A percentile compares a stretch with the other conserved stretches of the same genome.
Conservation (phyloP, 2,329 filamentous ascomycete genomes). For the Fusarium bactridioides region DNA sequence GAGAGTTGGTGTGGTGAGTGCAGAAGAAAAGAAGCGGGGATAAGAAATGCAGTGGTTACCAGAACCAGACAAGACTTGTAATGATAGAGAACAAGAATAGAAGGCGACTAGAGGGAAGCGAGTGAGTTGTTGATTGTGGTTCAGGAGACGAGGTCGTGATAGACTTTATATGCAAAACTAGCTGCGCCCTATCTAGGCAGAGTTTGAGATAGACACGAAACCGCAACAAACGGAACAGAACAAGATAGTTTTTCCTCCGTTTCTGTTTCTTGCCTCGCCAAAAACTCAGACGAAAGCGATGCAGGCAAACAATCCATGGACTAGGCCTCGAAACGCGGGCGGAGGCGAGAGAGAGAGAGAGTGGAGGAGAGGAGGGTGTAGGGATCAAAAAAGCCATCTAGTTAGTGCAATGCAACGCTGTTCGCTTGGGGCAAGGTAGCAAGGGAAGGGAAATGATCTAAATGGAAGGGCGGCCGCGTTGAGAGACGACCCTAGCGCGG, state of each 20-base stretch:
- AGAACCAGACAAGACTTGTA: neutral
- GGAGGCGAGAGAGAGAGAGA: constrained; percentile 10
- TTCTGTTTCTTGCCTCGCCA: constrained; percentile 10
- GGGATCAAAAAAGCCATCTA: neutral
- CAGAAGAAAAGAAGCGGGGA: constrained; percentile 27
- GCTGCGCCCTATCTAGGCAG: constrained; percentile 14
- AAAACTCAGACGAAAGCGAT: constrained; percentile 12
- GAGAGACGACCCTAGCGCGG: constrained; percentile 33
- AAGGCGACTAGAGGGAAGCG: neutral
- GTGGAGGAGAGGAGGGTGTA: neutral
- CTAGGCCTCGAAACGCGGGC: constrained; percentile 25
- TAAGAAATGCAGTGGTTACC: constrained; percentile 3
- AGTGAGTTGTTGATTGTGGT: neutral
- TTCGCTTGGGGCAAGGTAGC: constrained; percentile 16
- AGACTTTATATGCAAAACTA: constrained; percentile 27
- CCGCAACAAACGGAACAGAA: neutral
- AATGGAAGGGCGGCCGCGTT: constrained; percentile 33
- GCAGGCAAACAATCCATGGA: constrained; percentile 11
- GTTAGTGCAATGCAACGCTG: constrained; percentile 17
- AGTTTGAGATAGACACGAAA: neutral
- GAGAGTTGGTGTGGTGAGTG: constrained; percentile 27
- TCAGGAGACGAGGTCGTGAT: neutral
- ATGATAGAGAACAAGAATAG: neutral
- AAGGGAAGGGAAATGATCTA: neutral
- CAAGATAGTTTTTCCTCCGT: neutral